phyloP scores from a whole-genome alignment of 2,329 filamentous ascomycete genomes.

The Mycosphaerella sp. region DNA sequence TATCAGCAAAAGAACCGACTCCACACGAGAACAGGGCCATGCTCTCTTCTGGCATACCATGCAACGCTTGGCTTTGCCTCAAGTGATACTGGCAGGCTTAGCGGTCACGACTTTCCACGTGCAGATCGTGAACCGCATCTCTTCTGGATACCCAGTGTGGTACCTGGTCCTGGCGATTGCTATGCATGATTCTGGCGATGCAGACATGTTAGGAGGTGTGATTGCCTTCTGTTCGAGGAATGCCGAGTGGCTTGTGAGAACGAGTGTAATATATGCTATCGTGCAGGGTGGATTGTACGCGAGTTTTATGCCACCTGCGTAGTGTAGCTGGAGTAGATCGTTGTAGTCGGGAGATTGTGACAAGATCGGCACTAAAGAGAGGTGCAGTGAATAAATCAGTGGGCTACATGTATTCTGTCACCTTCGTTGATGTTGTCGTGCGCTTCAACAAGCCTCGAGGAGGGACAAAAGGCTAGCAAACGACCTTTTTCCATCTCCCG shows the following conservation, averaged over 20 bases:
- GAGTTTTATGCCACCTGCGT: constrained; percentile 82
- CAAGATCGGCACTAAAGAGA: too few species aligned
- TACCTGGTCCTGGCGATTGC: constrained; percentile 68
- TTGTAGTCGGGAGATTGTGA: neutral
- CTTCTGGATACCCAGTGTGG: constrained; percentile 84
- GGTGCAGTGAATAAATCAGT: too few species aligned
- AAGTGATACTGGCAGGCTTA: constrained; percentile 64
- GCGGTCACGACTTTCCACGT: constrained; percentile 81
- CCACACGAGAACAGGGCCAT: constrained; percentile 1
- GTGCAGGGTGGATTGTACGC: constrained; percentile 81
- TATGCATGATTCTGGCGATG: constrained; percentile 15
- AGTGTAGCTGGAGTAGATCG: neutral
- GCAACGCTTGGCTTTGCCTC: constrained; percentile 60
- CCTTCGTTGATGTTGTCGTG: too few species aligned
- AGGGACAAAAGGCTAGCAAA: too few species aligned
- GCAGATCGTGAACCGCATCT: constrained; percentile 85
- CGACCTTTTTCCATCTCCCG: too few species aligned
- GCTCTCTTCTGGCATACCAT: constrained; percentile 26
- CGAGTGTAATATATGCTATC: constrained; percentile 73
- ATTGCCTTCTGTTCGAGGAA: constrained; percentile 11
- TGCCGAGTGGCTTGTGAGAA: constrained; percentile 47
- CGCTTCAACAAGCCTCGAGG: too few species aligned
- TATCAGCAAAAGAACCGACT: neutral
- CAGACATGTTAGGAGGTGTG: neutral
- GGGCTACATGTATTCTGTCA: too few species aligned